A percentile compares a stretch with the other conserved stretches of the same genome.
Evolutionary conservation across 306 rosid species (phyloP).

Genomic region (Mimosa pudica): DNA sequence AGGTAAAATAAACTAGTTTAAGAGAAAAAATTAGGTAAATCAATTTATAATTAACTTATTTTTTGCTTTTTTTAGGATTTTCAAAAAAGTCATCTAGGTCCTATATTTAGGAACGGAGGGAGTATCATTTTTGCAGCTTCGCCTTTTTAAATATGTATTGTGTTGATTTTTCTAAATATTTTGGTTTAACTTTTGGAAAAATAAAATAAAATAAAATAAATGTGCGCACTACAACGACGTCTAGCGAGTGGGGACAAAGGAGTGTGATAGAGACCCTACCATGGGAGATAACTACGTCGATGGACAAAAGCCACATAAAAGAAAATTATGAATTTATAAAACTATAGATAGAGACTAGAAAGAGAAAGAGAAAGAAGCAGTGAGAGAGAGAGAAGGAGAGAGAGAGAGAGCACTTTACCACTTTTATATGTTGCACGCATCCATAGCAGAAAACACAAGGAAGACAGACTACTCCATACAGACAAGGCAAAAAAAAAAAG

Average conservation of each 20-base stretch:
- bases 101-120: too few relatives aligned
- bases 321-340: neutral
- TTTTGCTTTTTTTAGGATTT: too few relatives aligned
- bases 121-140: too few relatives aligned
- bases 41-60: too few relatives aligned
- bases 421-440: conserved; percentile 83
- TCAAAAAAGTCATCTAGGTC: too few relatives aligned
- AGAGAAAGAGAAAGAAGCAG: conserved; percentile 23
- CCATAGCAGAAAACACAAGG: conserved; percentile 68
- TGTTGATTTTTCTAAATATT: neutral
- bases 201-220: neutral
- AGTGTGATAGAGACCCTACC: conserved; percentile 46
- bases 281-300: conserved; percentile 52
- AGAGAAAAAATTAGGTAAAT: too few relatives aligned
- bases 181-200: neutral
- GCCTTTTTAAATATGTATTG: neutral
- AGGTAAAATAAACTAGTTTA: too few relatives aligned
- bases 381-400: conserved; percentile 20
- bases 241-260: conserved; percentile 42
- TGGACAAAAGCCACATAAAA: conserved; percentile 66
- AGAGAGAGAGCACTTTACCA: conserved; percentile 54
- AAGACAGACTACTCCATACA: conserved; percentile 46
- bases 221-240: conserved; percentile 9
- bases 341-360: conserved; percentile 17
- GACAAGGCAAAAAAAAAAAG: conserved; percentile 16